Evolutionary conservation across 192 early-diverging fungal species (phyloP), one percentile per base, ranked within the genome.

Genomic region (Globomyces pollinis-pini): DNA sequence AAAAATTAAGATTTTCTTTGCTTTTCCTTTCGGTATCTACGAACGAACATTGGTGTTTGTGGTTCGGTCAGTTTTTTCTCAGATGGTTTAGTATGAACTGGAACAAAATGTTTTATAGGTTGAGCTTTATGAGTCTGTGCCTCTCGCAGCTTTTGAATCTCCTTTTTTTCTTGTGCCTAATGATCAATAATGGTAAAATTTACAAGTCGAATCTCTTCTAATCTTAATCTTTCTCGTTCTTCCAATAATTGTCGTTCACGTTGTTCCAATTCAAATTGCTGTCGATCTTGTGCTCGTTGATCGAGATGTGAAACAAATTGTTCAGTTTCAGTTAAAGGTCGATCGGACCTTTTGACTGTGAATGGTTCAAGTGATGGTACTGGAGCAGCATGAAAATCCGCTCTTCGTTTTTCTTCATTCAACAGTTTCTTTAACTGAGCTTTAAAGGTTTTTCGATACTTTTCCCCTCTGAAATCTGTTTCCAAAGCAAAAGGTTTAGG

Each of bases 211-310:
- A 81, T 74, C 58, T 78, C 64, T 55, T 65, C 62, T 57, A 66
- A 61, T 9, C 55, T 55, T 65, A 81, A 74, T 59, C 76, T 70
- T 52, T 70, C 64, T 54, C 76, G 73, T 31, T 82, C 75, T 42
- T 84, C 78, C 56, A 47, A 26, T n/a, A 47, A n/a, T 56, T 78
- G 76, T 69, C 73, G 72, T 43, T 68, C 66, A 60, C 68, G 67
- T 42, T 28, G 60, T 44, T 71, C 66, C 38, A 83, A 80, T 28
- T 88, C 86, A 65, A 76, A 88, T 35, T 65, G 76, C 29, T 65
- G 63, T n/a, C 86, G 58, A 64, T 86, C 86, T 62, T 85, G 80
- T 44, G 74, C 76, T 42, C 86, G 69, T 53, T 77, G 53, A 55
- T 84, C 81, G 0, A 80, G 78, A 18, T 72, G 62, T 36, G 85